Base-by-base conservation (phyloP, 2,329 filamentous ascomycete genomes). In the Aspergillus quadricinctus region DNA sequence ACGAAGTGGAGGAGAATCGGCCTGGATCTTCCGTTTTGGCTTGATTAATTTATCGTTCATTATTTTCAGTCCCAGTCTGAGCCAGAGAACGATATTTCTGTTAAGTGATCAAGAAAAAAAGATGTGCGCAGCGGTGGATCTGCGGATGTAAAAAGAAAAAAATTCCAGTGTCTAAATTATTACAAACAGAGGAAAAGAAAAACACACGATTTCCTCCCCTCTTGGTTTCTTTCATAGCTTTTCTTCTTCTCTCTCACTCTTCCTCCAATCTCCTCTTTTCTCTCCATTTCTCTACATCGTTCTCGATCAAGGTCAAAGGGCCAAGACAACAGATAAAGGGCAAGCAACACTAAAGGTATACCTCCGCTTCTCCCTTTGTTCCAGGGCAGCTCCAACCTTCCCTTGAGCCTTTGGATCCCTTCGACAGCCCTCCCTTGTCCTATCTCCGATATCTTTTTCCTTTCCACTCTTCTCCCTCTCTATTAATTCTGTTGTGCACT, bases 161-260 rank as follows among this genome's bases (percentile, higher is more conserved):
- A 55, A 35, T 56, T 52, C 54, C 61, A 56, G 59, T 64, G 54
- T 58, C 61, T 58, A 65, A 58, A 58, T 62, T 64, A 66, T 61
- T 66, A 71, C 69, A 62, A 72, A 72, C 65, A 65, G 63, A 72
- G 69, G 56, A 72, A 71, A 71, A 71, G 61, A 61, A 71, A 72
- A 72, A 72, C 68, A 72, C 58, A 60, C 52, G 49, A 54, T 54
- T 58, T 35, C 53, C 52, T 52, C 50, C 55, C 54, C 25, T 62
- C 58, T 61, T 61, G 60, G 59, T 58, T 61, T 56, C 52, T 59
- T 60, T 57, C 60, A 62, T 52, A 58, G 57, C 60, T 55, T 56
- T 56, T 52, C 49, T 48, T 55, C 52, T 14, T 21, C 27, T 41
- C 46, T 9, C 27, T 52, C 40, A 25, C 37, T 31, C 19, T 52